phyloP scores from a whole-genome alignment of 371 early-diverging fungal species.

The Phascolomyces articulosus region DNA sequence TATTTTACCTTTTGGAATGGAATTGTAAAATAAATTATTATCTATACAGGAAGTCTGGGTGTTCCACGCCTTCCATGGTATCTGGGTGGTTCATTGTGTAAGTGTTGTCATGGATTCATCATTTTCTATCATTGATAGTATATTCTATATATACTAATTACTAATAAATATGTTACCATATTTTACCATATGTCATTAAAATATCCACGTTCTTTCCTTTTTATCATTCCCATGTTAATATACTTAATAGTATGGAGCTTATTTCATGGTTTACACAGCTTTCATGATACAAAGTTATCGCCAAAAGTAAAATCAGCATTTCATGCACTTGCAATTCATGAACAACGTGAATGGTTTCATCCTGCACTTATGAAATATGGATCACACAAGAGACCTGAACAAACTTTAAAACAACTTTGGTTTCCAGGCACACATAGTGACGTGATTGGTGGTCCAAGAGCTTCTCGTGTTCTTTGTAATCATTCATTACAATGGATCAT shows the following conservation, averaged over 20 bases:
- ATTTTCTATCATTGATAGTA: no score
- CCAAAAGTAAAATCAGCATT: conserved; percentile 36
- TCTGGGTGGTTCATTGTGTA: conserved; percentile 39
- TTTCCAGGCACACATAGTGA: conserved; percentile 46
- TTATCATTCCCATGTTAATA: no score
- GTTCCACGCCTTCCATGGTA: conserved; percentile 45
- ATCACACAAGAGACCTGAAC: conserved; percentile 10
- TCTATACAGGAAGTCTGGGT: conserved; percentile 23
- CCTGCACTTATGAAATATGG: conserved; percentile 34
- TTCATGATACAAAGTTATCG: conserved; percentile 37
- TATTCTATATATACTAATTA: no score
- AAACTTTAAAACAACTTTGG: conserved; percentile 38
- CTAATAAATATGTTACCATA: no score
- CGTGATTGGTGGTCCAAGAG: conserved; percentile 25
- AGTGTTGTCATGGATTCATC: neutral
- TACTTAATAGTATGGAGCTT: conserved; percentile 32
- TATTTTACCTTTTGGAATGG: no score
- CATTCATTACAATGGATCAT: conserved; percentile 44
- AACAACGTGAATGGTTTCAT: conserved; percentile 43
- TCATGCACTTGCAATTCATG: conserved; percentile 45
- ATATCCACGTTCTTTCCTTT: neutral
- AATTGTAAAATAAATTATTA: neutral
- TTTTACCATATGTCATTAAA: neutral
- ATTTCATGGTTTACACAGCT: conserved; percentile 29
- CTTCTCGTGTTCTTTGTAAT: conserved; percentile 21